Percentiles rank a stretch among this genome's conserved stretches.
Evolutionary conservation across 345 rosid genomes (phyloP).

Genomic region (Syzygium oleosum): DNA sequence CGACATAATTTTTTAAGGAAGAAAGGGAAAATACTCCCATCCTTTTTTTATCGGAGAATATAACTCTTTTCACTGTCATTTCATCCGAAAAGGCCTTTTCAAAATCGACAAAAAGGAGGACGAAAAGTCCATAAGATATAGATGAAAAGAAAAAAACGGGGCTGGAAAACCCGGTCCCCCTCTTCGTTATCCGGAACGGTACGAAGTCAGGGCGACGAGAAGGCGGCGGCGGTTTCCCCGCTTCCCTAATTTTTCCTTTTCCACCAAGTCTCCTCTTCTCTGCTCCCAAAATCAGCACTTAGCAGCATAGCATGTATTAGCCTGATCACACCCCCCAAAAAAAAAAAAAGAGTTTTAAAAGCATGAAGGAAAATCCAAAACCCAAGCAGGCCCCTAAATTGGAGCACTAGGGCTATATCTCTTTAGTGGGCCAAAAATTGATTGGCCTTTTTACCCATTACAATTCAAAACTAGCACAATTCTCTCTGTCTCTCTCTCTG

Average conservation of each 20-base stretch:
- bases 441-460: background rate
- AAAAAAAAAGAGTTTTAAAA: too few relatives aligned
- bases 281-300: background rate
- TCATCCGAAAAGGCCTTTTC: rapidly evolving
- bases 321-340: background rate
- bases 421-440: background rate
- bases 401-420: background rate
- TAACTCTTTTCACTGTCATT: background rate
- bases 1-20: background rate
- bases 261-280: background rate
- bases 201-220: background rate
- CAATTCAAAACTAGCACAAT: background rate
- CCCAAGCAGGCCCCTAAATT: background rate
- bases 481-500: background rate
- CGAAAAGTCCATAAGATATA: background rate
- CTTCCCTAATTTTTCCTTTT: background rate
- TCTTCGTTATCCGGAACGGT: background rate
- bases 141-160: background rate
- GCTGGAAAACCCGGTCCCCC: rapidly evolving
- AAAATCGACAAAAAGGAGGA: background rate
- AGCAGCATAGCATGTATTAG: background rate
- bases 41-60: background rate
- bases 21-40: background rate
- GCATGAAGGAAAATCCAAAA: background rate
- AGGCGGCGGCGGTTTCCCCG: background rate